Percentiles rank a stretch among this genome's conserved stretches.
Conservation (phyloP, 2,329 filamentous ascomycete genomes). For the Phialocephala sp. region DNA sequence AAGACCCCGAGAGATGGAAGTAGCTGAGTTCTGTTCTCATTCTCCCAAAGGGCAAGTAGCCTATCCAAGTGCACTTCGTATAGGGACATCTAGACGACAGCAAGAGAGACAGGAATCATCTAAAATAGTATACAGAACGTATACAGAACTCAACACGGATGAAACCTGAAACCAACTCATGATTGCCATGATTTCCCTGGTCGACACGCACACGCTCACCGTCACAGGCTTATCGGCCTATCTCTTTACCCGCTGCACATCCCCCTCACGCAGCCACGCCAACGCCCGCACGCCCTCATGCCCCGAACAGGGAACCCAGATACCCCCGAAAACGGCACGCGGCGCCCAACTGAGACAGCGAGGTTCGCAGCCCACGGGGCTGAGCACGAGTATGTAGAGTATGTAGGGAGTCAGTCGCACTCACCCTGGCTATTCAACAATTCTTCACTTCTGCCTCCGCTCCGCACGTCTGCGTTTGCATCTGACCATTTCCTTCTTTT, state of each 20-base stretch:
- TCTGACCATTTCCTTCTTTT: conserved; percentile 9
- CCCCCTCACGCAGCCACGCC: not conserved
- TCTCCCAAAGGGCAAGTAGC: not conserved
- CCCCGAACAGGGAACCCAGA: not conserved
- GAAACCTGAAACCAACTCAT: not conserved
- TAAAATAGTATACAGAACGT: too few species aligned
- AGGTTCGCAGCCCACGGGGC: not conserved
- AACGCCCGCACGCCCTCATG: not conserved
- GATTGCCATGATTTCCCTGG: not conserved
- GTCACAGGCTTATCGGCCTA: conserved; percentile 11
- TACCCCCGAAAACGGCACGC: not conserved
- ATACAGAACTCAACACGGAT: not conserved
- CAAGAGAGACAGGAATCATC: too few species aligned
- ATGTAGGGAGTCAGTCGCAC: not conserved
- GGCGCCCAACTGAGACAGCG: conserved; percentile 1
- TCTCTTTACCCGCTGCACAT: not conserved
- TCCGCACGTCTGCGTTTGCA: not conserved
- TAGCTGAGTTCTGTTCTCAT: not conserved
- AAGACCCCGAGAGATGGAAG: not conserved
- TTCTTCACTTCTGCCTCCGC: conserved; percentile 1
- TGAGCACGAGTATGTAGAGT: not conserved
- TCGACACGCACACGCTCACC: conserved; percentile 1
- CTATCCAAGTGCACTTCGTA: too few species aligned
- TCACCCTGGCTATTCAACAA: too few species aligned
- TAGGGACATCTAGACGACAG: too few species aligned